A percentile compares a stretch with the other conserved stretches of the same genome.
phyloP scores from a whole-genome alignment of 2,329 filamentous ascomycete species.

The Saccharata proteae region DNA sequence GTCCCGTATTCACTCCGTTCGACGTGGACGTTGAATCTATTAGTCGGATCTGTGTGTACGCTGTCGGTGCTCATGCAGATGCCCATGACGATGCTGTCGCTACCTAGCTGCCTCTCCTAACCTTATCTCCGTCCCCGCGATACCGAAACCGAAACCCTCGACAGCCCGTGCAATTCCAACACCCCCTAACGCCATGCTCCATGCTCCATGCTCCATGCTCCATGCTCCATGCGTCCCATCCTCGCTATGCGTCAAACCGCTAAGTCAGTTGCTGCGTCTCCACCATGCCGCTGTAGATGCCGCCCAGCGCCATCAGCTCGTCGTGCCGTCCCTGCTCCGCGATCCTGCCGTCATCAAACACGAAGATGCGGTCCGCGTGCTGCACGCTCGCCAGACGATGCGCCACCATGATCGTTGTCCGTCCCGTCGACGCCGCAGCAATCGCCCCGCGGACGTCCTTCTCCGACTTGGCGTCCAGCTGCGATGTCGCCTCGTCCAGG shows the following conservation, averaged over 20 bases:
- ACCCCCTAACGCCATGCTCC: slow-evolving; percentile 5
- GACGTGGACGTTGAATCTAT: no score
- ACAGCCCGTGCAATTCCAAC: slow-evolving; percentile 3
- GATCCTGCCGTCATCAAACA: slow-evolving; percentile 55
- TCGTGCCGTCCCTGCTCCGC: slow-evolving; percentile 50
- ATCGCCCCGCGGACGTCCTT: slow-evolving; percentile 30
- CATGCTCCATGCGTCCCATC: slow-evolving; percentile 1
- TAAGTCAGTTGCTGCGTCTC: slow-evolving; percentile 23
- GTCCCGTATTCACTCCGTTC: no score
- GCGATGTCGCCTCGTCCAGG: slow-evolving; percentile 35
- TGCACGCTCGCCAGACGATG: slow-evolving; percentile 67
- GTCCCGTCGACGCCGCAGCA: slow-evolving; percentile 26
- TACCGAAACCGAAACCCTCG: no score
- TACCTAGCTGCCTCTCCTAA: no score
- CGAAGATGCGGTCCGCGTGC: slow-evolving; percentile 69
- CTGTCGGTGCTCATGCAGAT: no score
- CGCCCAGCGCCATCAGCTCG: slow-evolving; percentile 37
- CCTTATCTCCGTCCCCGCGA: no score
- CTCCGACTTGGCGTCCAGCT: slow-evolving; percentile 35
- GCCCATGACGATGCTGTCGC: no score
- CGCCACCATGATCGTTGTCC: slow-evolving; percentile 63
- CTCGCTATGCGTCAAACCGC: no score
- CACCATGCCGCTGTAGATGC: slow-evolving; percentile 25
- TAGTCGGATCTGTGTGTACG: no score
- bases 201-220: slow-evolving; percentile 3